Evolutionary conservation across 495 filamentous ascomycete species (phyloP).

Genomic region (Recurvomyces mirabilis): DNA sequence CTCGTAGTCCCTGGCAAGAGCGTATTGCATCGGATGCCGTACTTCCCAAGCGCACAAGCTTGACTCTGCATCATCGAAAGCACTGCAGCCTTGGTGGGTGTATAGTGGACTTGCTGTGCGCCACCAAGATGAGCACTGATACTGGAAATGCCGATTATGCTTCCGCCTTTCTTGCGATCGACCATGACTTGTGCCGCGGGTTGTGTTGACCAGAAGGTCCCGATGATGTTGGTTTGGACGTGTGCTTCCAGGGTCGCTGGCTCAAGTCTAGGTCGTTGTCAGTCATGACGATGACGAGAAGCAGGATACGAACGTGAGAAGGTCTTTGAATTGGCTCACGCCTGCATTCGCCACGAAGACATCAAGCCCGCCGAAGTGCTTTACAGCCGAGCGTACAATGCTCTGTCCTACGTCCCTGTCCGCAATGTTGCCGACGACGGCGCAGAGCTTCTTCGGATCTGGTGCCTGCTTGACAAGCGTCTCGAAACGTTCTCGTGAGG

Average conservation of each 20-base stretch:
- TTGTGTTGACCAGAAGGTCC: constrained; percentile 78
- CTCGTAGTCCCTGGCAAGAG: constrained; percentile 73
- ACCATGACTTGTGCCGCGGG: constrained; percentile 76
- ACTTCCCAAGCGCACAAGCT: constrained; percentile 67
- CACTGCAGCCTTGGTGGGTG: constrained; percentile 80
- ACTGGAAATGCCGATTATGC: constrained; percentile 70
- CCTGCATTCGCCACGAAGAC: constrained; percentile 83
- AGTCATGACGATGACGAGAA: constrained; percentile 1
- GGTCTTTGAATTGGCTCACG: constrained; percentile 70
- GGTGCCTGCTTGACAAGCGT: constrained; percentile 23
- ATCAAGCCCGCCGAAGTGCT: constrained; percentile 50
- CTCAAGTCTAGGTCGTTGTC: constrained; percentile 23
- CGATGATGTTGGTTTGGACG: constrained; percentile 67
- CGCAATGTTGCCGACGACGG: constrained; percentile 29
- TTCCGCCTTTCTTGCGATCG: constrained; percentile 44
- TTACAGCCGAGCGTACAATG: constrained; percentile 25
- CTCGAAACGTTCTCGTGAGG: constrained; percentile 26
- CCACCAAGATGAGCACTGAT: constrained; percentile 79
- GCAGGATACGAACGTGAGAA: constrained; percentile 47
- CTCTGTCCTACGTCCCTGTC: constrained; percentile 25
- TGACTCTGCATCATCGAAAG: constrained; percentile 72
- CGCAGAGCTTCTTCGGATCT: constrained; percentile 20
- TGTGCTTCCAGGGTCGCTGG: constrained; percentile 51
- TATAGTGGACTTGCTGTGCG: constrained; percentile 70
- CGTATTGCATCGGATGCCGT: constrained; percentile 74